Evolutionary conservation across 345 rosid genomes (phyloP), one percentile per base, ranked within the genome.

Genomic region (Rhodamnia rubescens): DNA sequence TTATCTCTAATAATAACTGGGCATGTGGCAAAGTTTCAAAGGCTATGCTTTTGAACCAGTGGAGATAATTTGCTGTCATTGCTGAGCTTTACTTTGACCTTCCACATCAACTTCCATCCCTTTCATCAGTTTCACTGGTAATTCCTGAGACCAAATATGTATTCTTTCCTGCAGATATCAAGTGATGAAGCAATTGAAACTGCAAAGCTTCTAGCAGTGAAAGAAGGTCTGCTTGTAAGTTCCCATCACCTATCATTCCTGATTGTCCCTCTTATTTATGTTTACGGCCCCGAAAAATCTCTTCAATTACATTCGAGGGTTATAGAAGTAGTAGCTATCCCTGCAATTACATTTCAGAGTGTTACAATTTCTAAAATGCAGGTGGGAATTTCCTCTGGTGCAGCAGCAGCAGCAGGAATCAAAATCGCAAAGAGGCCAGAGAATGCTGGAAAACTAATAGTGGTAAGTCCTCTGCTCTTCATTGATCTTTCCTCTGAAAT

Each of bases 361-460:
- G 56, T 82, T 53, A 5, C 53, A 27, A 5, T 50, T 50, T 22
- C n/a, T n/a, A 1, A 52, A 82, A 82, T 86, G 81, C 89, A 97
- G 98, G 98, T 94, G 36, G 99, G 99, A 54, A 94, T 97, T 87
- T 97, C 98, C 85, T 97, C 99, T 0, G 99, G 99, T 55, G 98
- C 95, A 5, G 98, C 96, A 8, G 91, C 99, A 0, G 93, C 94
- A 1, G 98, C 98, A 29, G 98, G 97, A 83, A 92, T 97, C 52
- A 92, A 90, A 86, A 90, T 93, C 83, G 98, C 98, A 27, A 95
- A 94, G 93, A 91, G 92, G 87, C 96, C 95, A 40, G 98, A 95
- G 91, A 92, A 92, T 83, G 95, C 94, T 5, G 98, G 99, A 75
- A 97, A 95, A 90, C 94, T 97, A 74, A 92, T 97, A 53, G 96